Conservation (phyloP, 306 rosid genomes). For the Sicyos baderoa region DNA sequence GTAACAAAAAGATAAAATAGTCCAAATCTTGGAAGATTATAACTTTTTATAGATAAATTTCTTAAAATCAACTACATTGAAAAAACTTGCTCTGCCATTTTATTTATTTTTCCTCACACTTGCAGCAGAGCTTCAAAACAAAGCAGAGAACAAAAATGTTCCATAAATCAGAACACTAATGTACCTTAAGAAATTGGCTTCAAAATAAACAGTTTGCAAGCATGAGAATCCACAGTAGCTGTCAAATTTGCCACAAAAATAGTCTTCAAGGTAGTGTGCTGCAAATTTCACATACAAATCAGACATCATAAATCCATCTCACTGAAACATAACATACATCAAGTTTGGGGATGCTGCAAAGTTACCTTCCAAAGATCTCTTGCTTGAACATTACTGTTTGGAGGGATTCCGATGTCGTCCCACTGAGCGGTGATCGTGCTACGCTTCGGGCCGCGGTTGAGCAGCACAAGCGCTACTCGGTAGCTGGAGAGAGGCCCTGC, state of each 20-base stretch:
- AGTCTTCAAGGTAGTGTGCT: conserved; percentile 65
- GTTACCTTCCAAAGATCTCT: conserved; percentile 92
- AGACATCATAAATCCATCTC: neutral
- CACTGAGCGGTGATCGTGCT: conserved; percentile 44
- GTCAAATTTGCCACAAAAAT: conserved; percentile 47
- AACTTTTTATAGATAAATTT: no score
- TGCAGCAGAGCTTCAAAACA: no score
- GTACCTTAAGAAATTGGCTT: conserved; percentile 45
- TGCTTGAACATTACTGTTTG: conserved; percentile 45
- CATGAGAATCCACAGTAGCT: conserved; percentile 50
- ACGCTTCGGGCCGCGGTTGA: conserved; percentile 48
- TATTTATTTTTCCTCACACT: no score
- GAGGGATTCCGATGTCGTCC: conserved; percentile 86
- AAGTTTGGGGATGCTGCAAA: neutral
- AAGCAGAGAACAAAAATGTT: neutral
- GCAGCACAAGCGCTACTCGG: conserved; percentile 55
- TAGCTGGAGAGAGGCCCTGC: conserved; percentile 83
- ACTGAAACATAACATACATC: neutral
- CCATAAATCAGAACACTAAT: neutral
- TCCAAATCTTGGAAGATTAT: no score
- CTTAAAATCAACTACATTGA: no score
- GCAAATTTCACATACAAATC: conserved; percentile 25
- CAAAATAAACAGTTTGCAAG: conserved; percentile 67
- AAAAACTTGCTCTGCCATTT: neutral
- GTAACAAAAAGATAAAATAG: no score